Percentiles rank a stretch among this genome's conserved stretches.
phyloP scores from a whole-genome alignment of 768 basidiomycete genomes.

The Crucibulum laeve region DNA sequence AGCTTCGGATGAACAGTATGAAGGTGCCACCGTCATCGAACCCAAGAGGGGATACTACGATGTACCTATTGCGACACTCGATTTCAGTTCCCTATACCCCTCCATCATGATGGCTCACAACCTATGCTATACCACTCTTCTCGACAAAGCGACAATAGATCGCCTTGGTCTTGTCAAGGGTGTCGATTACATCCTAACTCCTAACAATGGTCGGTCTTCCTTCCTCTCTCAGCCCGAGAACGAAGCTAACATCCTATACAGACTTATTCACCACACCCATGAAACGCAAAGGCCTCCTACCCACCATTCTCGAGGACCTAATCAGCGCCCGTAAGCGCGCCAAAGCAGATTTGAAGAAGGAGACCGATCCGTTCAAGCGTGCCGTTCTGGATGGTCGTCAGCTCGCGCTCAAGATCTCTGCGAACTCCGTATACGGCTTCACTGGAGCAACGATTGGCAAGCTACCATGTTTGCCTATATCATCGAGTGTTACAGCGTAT shows the following conservation, averaged over 20 bases:
- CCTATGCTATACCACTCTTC: conserved; percentile 94
- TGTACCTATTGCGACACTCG: conserved; percentile 93
- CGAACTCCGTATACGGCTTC: conserved; percentile 99
- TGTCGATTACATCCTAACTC: conserved; percentile 90
- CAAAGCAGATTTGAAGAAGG: conserved; percentile 93
- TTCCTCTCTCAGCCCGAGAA: not conserved
- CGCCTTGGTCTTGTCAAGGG: conserved; percentile 76
- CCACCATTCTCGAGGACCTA: conserved; percentile 89
- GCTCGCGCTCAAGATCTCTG: conserved; percentile 94
- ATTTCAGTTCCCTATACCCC: conserved; percentile 98
- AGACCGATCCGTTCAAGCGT: conserved; percentile 94
- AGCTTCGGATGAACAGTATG: conserved; percentile 96
- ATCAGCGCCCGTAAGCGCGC: conserved; percentile 92
- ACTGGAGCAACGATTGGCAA: conserved; percentile 98
- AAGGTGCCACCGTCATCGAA: conserved; percentile 98
- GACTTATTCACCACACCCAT: conserved; percentile 79
- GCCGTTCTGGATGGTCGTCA: conserved; percentile 98
- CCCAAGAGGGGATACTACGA: conserved; percentile 96
- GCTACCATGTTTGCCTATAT: conserved; percentile 92
- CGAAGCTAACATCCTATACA: conserved; percentile 22
- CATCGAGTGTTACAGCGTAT: conserved; percentile 92
- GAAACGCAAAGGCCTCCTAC: conserved; percentile 83
- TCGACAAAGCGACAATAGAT: conserved; percentile 77
- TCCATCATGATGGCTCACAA: conserved; percentile 99
- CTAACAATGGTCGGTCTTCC: conserved; percentile 75